Evolutionary conservation across 441 rosid genomes (phyloP).

Genomic region (California macrophylla): DNA sequence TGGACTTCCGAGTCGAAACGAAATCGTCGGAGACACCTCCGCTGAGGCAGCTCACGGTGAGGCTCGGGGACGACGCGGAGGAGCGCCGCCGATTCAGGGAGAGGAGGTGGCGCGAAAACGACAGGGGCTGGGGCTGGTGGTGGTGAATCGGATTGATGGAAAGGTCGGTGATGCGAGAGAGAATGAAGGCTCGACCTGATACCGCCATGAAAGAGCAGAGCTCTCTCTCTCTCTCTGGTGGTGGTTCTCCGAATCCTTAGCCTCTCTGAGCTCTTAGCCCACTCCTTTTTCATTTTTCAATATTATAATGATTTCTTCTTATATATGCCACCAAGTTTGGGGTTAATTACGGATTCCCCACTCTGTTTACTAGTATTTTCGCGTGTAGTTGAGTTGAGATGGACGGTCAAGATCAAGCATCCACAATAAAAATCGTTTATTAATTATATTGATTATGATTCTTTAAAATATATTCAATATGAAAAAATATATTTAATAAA

Average conservation of each 20-base stretch:
- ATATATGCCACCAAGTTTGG: not conserved
- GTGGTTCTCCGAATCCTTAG: not conserved
- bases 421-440: too few relatives aligned
- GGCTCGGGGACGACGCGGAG: constrained; percentile 3
- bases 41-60: constrained; percentile 45
- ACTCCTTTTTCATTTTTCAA: not conserved
- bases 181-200: constrained; percentile 45
- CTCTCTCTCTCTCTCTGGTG: constrained; percentile 18
- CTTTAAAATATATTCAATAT: too few relatives aligned
- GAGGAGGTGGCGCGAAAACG: constrained; percentile 21
- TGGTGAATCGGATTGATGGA: constrained; percentile 21
- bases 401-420: not conserved
- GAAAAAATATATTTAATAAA: too few relatives aligned
- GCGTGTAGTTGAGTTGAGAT: too few relatives aligned
- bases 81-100: constrained; percentile 4
- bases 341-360: not conserved
- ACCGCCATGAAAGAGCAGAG: constrained; percentile 46
- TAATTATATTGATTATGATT: too few relatives aligned
- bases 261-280: not conserved
- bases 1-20: constrained; percentile 63
- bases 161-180: constrained; percentile 36
- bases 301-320: not conserved
- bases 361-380: not conserved
- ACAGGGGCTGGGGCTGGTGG: constrained; percentile 16
- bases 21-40: constrained; percentile 69